These are phyloP conservation scores for Pelargonium myrrhifolium DNA, from an alignment of 441 rosid species.

Conservation along the genomic window DNA sequence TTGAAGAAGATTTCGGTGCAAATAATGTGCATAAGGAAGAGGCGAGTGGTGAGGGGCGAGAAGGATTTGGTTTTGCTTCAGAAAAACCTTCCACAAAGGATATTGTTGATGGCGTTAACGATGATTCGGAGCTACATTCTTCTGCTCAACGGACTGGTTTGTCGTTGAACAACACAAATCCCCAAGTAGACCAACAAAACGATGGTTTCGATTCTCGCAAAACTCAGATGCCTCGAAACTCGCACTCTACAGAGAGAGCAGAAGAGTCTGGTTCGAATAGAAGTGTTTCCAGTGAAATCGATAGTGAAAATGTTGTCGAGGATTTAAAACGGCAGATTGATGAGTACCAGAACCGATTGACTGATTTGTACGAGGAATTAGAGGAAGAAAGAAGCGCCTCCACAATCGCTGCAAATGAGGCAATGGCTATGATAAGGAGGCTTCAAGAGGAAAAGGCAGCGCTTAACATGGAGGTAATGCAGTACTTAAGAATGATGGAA, in stretches of 20 bases:
- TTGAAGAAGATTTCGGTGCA: slow-evolving; percentile 11
- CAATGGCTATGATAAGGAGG: slow-evolving; percentile 63
- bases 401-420: slow-evolving; percentile 40
- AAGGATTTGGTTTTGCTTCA: slow-evolving; percentile 20
- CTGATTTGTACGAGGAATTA: slow-evolving; percentile 34
- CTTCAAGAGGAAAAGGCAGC: slow-evolving; percentile 65
- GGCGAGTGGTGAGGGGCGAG: slow-evolving; percentile 17
- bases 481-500: slow-evolving; percentile 66
- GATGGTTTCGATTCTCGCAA: slow-evolving; percentile 22
- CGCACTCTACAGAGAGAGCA: slow-evolving; percentile 9
- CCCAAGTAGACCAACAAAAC: slow-evolving; percentile 12
- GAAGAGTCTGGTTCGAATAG: slow-evolving; percentile 27
- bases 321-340: slow-evolving; percentile 39
- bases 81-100: slow-evolving; percentile 19
- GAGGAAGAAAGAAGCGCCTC: slow-evolving; percentile 58
- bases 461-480: slow-evolving; percentile 51
- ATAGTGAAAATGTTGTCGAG: slow-evolving; percentile 41
- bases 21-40: slow-evolving; percentile 18
- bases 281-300: slow-evolving; percentile 36
- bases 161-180: slow-evolving; percentile 14
- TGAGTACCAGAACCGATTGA: slow-evolving; percentile 29
- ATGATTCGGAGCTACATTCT: slow-evolving; percentile 20
- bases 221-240: slow-evolving; percentile 21
- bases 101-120: slow-evolving; percentile 18
- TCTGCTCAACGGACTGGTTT: slow-evolving; percentile 18